A percentile compares a stretch with the other conserved stretches of the same genome.
phyloP scores from a whole-genome alignment of 2,329 filamentous ascomycete genomes.

The Cryphonectria naterciae region DNA sequence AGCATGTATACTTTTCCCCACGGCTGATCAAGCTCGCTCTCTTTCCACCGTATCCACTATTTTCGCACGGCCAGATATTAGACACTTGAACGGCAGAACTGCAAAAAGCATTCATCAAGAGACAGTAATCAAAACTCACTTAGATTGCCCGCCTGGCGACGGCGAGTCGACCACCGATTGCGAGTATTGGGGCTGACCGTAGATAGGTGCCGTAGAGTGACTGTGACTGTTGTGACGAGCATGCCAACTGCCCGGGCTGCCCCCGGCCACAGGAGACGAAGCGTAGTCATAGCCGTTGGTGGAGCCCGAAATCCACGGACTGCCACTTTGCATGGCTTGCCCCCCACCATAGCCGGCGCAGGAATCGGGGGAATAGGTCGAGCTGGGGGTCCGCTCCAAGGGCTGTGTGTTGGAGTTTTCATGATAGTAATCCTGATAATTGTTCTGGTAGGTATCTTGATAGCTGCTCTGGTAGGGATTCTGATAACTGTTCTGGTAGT shows the following conservation, averaged over 20 bases:
- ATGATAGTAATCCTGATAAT: not conserved
- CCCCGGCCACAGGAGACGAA: not conserved
- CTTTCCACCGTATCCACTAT: not conserved
- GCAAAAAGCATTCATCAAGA: not conserved
- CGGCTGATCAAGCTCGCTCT: conserved; percentile 3
- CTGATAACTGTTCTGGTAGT: too few species aligned
- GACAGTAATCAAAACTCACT: not conserved
- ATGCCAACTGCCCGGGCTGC: not conserved
- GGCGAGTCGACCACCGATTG: not conserved
- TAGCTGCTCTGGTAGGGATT: too few species aligned
- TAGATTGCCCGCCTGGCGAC: conserved; percentile 1
- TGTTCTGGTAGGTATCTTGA: not conserved
- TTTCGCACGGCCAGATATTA: not conserved
- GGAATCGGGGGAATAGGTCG: not conserved
- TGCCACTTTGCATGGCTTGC: conserved; percentile 20
- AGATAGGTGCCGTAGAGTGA: not conserved
- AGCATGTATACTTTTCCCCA: conserved; percentile 40
- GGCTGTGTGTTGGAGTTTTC: not conserved
- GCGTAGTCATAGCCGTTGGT: not conserved
- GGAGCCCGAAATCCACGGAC: conserved; percentile 14
- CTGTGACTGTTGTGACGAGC: not conserved
- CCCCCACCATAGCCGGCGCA: conserved; percentile 11
- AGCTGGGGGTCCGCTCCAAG: not conserved
- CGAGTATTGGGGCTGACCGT: not conserved
- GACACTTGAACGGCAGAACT: not conserved